Conservation (phyloP, 75 land plant species). For the Picea glauca region DNA sequence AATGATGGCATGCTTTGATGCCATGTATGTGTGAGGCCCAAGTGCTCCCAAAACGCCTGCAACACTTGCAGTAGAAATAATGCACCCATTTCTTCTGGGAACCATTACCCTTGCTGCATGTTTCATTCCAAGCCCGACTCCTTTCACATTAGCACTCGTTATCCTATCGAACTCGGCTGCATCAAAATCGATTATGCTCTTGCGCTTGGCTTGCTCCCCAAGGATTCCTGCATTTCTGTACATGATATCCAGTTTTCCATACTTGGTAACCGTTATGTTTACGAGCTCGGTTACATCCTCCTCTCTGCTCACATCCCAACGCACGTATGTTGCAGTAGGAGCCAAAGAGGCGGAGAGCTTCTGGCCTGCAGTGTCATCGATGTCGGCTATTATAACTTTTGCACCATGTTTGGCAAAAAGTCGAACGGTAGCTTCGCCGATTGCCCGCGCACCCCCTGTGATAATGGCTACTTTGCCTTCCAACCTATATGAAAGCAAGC, state of each 20-base stretch:
- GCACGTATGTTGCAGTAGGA: slow-evolving; percentile 36
- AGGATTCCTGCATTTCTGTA: slow-evolving; percentile 71
- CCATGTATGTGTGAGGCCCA: slow-evolving; percentile 27
- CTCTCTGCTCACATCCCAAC: slow-evolving; percentile 68
- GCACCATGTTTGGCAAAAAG: slow-evolving; percentile 75
- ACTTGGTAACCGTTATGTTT: slow-evolving; percentile 23
- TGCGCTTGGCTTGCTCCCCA: not conserved
- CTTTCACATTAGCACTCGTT: slow-evolving; percentile 31
- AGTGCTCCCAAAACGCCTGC: slow-evolving; percentile 16
- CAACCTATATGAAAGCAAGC: slow-evolving; percentile 27
- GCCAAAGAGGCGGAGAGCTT: slow-evolving; percentile 14
- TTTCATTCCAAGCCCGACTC: slow-evolving; percentile 31
- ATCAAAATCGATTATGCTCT: slow-evolving; percentile 16
- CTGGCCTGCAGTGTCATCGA: slow-evolving; percentile 39
- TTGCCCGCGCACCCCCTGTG: slow-evolving; percentile 83
- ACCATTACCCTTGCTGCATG: slow-evolving; percentile 55
- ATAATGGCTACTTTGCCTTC: slow-evolving; percentile 74
- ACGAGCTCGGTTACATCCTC: slow-evolving; percentile 42
- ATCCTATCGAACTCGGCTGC: slow-evolving; percentile 25
- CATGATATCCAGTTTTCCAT: slow-evolving; percentile 62
- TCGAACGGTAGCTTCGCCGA: slow-evolving; percentile 69
- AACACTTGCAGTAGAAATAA: slow-evolving; percentile 46
- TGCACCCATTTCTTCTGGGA: slow-evolving; percentile 23
- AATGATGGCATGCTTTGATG: slow-evolving; percentile 54
- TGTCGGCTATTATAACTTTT: slow-evolving; percentile 68